Conservation (phyloP, 345 rosid species). For the Lumnitzera racemosa region DNA sequence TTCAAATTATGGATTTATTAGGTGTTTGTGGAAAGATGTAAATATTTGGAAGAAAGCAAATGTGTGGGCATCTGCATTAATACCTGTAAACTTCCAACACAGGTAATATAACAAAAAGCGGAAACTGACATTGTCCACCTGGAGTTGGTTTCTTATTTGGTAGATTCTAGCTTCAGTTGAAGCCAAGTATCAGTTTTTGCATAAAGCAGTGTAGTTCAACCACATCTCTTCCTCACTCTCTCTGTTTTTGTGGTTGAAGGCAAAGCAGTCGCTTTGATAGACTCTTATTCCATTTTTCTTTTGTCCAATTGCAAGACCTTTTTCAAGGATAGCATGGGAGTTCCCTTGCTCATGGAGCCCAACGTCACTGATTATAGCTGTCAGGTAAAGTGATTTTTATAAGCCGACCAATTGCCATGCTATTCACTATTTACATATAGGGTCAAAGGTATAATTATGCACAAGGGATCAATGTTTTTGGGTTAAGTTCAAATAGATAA, state of each 20-base stretch:
- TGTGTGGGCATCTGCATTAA: slow-evolving; percentile 78
- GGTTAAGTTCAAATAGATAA: too few species aligned
- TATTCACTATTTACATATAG: too few species aligned
- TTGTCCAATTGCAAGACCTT: slow-evolving; percentile 36
- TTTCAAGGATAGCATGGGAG: slow-evolving; percentile 80
- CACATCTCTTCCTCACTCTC: too few species aligned
- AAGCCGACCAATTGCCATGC: too few species aligned
- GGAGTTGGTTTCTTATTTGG: background rate
- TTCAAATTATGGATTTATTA: slow-evolving; percentile 9
- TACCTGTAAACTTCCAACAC: slow-evolving; percentile 94
- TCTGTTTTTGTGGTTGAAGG: background rate
- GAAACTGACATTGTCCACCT: too few species aligned
- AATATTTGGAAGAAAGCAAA: slow-evolving; percentile 89
- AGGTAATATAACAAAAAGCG: slow-evolving; percentile 27
- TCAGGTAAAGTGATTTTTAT: slow-evolving; percentile 39
- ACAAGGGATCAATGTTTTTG: too few species aligned
- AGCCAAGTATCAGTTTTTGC: too few species aligned
- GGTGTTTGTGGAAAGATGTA: slow-evolving; percentile 91
- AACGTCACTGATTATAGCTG: slow-evolving; percentile 83
- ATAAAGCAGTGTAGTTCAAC: too few species aligned
- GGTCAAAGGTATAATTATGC: too few species aligned
- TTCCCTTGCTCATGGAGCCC: slow-evolving; percentile 84
- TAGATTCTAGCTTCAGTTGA: background rate
- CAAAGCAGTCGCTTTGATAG: background rate
- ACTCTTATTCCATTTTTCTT: background rate